phyloP scores from a whole-genome alignment of 2,329 filamentous ascomycete species.

The Hawksworthiomyces lignivorus region DNA sequence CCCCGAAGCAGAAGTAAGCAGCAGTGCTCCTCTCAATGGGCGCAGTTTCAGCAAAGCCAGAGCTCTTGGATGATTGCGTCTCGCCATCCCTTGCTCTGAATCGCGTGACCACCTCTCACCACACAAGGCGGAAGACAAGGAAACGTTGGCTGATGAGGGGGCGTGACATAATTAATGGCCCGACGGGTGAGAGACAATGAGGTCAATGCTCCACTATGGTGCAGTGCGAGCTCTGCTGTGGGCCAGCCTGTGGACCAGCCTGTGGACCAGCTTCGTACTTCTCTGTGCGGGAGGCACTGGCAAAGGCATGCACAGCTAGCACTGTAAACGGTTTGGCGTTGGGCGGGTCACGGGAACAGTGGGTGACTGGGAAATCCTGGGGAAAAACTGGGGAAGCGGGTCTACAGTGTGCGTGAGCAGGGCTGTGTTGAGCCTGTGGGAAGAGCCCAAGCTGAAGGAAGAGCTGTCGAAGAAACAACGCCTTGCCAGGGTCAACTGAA shows the following conservation, averaged over 20 bases:
- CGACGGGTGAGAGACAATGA: slow-evolving; percentile 3
- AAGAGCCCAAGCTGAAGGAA: no score
- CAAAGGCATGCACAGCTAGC: no score
- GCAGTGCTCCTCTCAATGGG: no score
- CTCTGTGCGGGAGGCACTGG: no score
- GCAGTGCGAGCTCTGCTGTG: not conserved
- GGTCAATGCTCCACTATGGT: not conserved
- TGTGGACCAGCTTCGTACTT: no score
- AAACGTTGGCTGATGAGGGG: not conserved
- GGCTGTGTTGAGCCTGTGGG: no score
- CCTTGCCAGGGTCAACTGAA: no score
- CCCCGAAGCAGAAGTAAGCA: no score
- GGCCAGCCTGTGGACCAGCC: no score
- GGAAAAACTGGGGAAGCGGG: slow-evolving; percentile 16
- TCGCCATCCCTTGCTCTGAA: slow-evolving; percentile 8
- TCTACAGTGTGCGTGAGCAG: not conserved
- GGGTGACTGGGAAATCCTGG: slow-evolving; percentile 12
- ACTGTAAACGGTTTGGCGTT: slow-evolving; percentile 9
- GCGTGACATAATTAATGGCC: slow-evolving; percentile 5
- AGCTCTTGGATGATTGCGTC: no score
- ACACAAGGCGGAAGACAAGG: not conserved
- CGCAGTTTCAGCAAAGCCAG: no score
- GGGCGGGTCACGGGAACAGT: slow-evolving; percentile 13
- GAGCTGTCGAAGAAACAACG: no score
- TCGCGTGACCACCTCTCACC: slow-evolving; percentile 10